A percentile compares a stretch with the other conserved stretches of the same genome.
Evolutionary conservation across 306 rosid species (phyloP).

Genomic region (Biancaea sappan): DNA sequence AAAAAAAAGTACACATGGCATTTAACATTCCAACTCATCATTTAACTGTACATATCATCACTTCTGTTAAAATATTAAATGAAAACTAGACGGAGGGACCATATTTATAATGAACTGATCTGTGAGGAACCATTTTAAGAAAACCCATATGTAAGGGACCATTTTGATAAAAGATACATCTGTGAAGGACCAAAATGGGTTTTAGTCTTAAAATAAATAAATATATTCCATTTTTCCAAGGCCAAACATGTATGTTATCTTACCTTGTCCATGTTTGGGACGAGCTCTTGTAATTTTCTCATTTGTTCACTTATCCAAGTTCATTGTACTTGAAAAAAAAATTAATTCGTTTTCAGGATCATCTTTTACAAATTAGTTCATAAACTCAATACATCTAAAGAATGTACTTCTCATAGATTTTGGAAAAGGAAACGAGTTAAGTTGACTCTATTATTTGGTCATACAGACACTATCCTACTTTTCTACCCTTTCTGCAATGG

Average conservation of each 20-base stretch:
- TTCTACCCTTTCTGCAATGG: constrained; percentile 88
- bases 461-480: neutral
- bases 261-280: constrained; percentile 98
- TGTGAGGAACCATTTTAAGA: no score
- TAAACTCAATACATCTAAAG: neutral
- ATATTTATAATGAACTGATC: no score
- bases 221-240: neutral
- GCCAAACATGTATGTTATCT: neutral
- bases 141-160: no score
- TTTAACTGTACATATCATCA: no score
- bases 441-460: neutral
- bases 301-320: constrained; percentile 92
- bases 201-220: no score
- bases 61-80: no score
- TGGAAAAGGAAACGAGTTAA: neutral
- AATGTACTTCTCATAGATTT: neutral
- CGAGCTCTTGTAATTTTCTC: constrained; percentile 88
- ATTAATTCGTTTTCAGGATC: neutral
- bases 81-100: no score
- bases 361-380: neutral
- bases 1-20: no score
- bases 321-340: constrained; percentile 75
- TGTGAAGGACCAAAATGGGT: no score
- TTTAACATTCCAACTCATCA: no score
- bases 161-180: no score